These are phyloP conservation scores for Calonectria henricotiae DNA, from an alignment of 2,329 filamentous ascomycete genomes.

Conservation along the genomic window DNA sequence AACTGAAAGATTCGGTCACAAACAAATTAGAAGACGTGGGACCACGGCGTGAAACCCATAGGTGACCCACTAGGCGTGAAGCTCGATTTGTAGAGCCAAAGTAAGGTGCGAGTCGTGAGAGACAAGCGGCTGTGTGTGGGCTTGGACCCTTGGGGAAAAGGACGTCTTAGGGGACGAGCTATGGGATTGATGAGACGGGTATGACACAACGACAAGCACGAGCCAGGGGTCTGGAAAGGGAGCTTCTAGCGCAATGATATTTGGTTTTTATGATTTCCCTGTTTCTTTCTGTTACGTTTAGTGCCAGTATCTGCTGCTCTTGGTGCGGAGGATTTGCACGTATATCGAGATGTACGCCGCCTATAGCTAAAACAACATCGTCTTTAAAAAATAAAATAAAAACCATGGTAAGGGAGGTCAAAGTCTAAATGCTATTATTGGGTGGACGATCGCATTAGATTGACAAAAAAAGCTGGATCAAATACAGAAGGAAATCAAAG, in stretches of 20 bases:
- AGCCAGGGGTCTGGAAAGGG: neutral
- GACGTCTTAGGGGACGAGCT: slow-evolving; percentile 25
- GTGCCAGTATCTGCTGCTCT: neutral
- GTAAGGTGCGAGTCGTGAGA: slow-evolving; percentile 25
- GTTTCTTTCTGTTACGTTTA: neutral
- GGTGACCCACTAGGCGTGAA: slow-evolving; percentile 13
- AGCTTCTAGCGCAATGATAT: neutral
- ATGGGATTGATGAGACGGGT: neutral
- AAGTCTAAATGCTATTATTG: neutral
- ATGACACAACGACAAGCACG: slow-evolving; percentile 16
- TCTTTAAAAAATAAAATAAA: too few relatives aligned
- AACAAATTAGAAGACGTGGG: slow-evolving; percentile 2
- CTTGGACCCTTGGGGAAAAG: slow-evolving; percentile 8
- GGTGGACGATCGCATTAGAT: neutral
- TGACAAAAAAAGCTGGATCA: neutral
- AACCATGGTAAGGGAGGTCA: neutral
- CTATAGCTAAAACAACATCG: neutral
- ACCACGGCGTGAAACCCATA: neutral
- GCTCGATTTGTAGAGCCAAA: neutral
- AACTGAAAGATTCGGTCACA: slow-evolving; percentile 29
- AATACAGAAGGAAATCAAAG: neutral
- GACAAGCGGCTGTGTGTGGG: slow-evolving; percentile 1
- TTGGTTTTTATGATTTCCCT: neutral
- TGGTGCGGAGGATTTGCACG: neutral
- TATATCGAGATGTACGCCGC: neutral